Evolutionary conservation across 805 yeast genomes (phyloP).

Genomic region (Wickerhamiella slavikovae): DNA sequence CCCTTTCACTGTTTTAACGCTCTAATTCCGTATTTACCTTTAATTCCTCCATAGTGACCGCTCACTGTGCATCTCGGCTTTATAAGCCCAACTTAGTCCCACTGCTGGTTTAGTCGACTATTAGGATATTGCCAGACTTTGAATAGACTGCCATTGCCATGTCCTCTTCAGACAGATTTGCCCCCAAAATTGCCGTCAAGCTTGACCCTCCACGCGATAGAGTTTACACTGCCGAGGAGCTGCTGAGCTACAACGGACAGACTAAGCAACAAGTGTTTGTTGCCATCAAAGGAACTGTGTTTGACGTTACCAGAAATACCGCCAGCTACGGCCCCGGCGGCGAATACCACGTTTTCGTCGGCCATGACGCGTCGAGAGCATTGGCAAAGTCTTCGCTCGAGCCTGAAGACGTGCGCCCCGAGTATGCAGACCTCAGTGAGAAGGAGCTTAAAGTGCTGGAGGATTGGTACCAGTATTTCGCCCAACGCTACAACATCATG

Average conservation of each 20-base stretch:
- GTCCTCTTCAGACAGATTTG: conserved; percentile 19
- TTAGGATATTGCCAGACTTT: no score
- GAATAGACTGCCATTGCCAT: no score
- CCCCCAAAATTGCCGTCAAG: conserved; percentile 33
- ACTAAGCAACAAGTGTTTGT: conserved; percentile 34
- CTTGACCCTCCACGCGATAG: conserved; percentile 31
- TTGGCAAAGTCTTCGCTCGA: conserved; percentile 46
- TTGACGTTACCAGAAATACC: conserved; percentile 50
- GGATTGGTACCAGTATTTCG: conserved; percentile 54
- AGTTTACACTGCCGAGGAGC: conserved; percentile 23
- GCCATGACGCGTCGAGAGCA: conserved; percentile 59
- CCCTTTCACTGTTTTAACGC: no score
- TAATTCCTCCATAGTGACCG: no score
- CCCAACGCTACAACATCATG: conserved; percentile 29
- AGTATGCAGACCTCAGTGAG: conserved; percentile 26
- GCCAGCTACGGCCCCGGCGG: conserved; percentile 61
- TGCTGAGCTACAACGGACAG: conserved; percentile 28
- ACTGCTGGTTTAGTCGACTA: no score
- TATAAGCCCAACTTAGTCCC: no score
- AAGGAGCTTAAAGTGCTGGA: conserved; percentile 40
- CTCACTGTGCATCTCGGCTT: no score
- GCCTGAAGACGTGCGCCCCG: conserved; percentile 27
- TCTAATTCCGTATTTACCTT: no score
- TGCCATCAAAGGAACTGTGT: conserved; percentile 55
- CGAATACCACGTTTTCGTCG: conserved; percentile 51